These are phyloP conservation scores for Fagus sylvatica DNA, from an alignment of 306 rosid genomes.

Conservation along the genomic window DNA sequence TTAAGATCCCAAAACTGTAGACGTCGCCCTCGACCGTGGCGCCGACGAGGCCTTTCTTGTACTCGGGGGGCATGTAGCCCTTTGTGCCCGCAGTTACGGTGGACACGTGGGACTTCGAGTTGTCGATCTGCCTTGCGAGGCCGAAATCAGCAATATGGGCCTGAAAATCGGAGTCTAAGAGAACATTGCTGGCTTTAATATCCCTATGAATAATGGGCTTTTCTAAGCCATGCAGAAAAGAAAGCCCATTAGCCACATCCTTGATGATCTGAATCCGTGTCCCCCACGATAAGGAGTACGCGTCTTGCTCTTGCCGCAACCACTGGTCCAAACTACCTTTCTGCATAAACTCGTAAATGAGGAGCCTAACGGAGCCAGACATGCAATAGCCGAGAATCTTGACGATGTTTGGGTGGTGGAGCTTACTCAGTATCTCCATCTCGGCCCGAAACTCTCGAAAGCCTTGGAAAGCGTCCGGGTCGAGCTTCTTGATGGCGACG, in stretches of 20 bases:
- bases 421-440: conserved; percentile 74
- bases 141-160: conserved; percentile 93
- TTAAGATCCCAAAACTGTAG: conserved; percentile 77
- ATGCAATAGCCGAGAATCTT: conserved; percentile 77
- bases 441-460: conserved; percentile 94
- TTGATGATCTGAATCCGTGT: conserved; percentile 47
- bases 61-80: conserved; percentile 96
- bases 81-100: conserved; percentile 80
- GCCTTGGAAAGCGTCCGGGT: conserved; percentile 89
- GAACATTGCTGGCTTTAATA: conserved; percentile 75
- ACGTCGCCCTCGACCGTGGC: conserved; percentile 72
- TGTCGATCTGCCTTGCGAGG: conserved; percentile 65
- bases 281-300: conserved; percentile 53
- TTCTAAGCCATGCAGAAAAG: conserved; percentile 57
- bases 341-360: conserved; percentile 71
- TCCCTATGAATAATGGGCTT: conserved; percentile 82
- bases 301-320: conserved; percentile 44
- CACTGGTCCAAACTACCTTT: conserved; percentile 75
- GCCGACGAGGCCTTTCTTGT: conserved; percentile 49
- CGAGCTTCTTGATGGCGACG: conserved; percentile 83
- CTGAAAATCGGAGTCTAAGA: conserved; percentile 57
- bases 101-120: conserved; percentile 58
- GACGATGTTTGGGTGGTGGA: conserved; percentile 68
- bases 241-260: conserved; percentile 74
- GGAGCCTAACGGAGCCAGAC: conserved; percentile 56